Percentiles rank a stretch among this genome's conserved stretches.
Conservation (phyloP, 331 rosid species). For the Saraca asoca region DNA sequence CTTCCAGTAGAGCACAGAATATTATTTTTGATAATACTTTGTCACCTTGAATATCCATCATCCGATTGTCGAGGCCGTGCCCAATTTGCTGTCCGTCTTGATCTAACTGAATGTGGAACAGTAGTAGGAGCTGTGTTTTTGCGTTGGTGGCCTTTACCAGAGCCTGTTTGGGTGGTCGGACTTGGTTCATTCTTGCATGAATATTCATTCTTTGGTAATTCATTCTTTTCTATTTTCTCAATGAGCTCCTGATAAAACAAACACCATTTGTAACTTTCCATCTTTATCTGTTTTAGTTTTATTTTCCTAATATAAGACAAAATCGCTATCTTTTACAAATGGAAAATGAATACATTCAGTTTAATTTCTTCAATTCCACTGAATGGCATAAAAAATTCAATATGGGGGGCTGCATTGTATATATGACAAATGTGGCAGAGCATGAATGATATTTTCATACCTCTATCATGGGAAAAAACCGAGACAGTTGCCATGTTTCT, state of each 20-base stretch:
- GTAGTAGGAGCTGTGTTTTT: slow-evolving; percentile 43
- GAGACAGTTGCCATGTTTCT: slow-evolving; percentile 87
- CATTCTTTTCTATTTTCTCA: slow-evolving; percentile 67
- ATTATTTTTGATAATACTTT: slow-evolving; percentile 12
- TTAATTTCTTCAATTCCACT: neutral
- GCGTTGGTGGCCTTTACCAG: slow-evolving; percentile 40
- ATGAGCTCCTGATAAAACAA: slow-evolving; percentile 64
- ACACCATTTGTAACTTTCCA: neutral
- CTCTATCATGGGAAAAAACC: slow-evolving; percentile 92
- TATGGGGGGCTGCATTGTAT: neutral
- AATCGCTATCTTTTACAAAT: neutral
- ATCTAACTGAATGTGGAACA: slow-evolving; percentile 69
- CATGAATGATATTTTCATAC: slow-evolving; percentile 39
- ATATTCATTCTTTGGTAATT: slow-evolving; percentile 64
- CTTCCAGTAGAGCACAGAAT: slow-evolving; percentile 15
- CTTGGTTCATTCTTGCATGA: slow-evolving; percentile 66
- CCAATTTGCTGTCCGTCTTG: slow-evolving; percentile 95
- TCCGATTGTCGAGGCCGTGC: slow-evolving; percentile 64
- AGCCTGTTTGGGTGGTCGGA: slow-evolving; percentile 23
- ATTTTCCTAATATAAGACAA: neutral
- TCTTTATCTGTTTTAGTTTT: too few species aligned
- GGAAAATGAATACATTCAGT: neutral
- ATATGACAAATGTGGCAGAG: neutral
- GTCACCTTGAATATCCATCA: slow-evolving; percentile 85
- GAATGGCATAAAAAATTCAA: neutral